Evolutionary conservation across 1,284 basidiomycete species (phyloP).

Genomic region (Flammula alnicola): DNA sequence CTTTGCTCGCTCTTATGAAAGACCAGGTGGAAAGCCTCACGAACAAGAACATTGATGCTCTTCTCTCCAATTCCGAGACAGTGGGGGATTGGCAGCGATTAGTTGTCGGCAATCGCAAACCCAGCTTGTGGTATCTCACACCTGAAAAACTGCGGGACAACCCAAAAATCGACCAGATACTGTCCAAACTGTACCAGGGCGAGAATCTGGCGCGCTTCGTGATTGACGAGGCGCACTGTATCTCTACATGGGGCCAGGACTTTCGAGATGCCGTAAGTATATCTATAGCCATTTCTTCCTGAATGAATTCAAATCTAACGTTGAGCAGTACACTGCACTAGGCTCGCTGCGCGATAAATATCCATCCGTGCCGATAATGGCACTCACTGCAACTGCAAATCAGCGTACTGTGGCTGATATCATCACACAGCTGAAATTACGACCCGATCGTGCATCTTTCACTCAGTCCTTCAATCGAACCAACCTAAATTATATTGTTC

Average conservation of each 20-base stretch:
- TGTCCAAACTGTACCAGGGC: constrained; percentile 60
- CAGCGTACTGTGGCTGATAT: constrained; percentile 81
- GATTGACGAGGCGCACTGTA: constrained; percentile 96
- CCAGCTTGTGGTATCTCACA: constrained; percentile 86
- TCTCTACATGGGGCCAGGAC: constrained; percentile 85
- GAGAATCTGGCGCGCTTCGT: constrained; percentile 86
- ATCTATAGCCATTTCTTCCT: background rate
- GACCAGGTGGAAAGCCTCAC: constrained; percentile 86
- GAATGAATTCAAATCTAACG: constrained; percentile 10
- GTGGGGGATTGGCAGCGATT: constrained; percentile 51
- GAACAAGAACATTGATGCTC: constrained; percentile 71
- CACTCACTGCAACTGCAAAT: constrained; percentile 94
- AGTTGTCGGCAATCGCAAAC: constrained; percentile 45
- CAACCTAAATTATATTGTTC: constrained; percentile 87
- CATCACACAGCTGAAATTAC: constrained; percentile 70
- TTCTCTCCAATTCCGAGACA: constrained; percentile 72
- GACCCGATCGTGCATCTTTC: constrained; percentile 57
- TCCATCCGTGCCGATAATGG: constrained; percentile 89
- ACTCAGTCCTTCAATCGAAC: constrained; percentile 91
- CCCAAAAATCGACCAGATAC: constrained; percentile 55
- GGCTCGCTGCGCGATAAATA: constrained; percentile 73
- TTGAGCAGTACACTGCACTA: constrained; percentile 67
- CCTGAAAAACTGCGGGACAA: constrained; percentile 87
- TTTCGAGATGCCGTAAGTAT: constrained; percentile 76
- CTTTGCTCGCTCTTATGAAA: constrained; percentile 88